A percentile compares a stretch with the other conserved stretches of the same genome.
Evolutionary conservation across 139 green algal genomes (phyloP).

Genomic region (Closterium sp.): DNA sequence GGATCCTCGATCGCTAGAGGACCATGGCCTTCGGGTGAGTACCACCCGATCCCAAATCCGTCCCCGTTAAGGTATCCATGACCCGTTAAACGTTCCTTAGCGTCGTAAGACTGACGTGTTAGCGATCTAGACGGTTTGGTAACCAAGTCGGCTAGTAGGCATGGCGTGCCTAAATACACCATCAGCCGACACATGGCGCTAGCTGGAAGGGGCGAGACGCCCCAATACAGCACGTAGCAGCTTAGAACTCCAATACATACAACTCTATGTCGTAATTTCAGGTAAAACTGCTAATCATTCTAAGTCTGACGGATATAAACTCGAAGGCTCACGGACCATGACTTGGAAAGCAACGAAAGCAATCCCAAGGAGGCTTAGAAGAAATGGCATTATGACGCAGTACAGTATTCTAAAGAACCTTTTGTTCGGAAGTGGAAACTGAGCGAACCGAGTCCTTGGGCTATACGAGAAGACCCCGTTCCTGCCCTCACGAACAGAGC

Average conservation of each 20-base stretch:
- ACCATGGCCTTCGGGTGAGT: slow-evolving; percentile 31
- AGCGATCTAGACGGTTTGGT: slow-evolving; percentile 82
- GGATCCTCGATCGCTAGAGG: slow-evolving; percentile 48
- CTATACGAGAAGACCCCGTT: no score
- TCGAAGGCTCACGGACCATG: background rate
- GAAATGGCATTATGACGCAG: no score
- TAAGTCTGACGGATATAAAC: background rate
- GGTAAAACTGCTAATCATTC: background rate
- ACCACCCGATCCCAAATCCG: slow-evolving; percentile 71
- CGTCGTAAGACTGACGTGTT: slow-evolving; percentile 93
- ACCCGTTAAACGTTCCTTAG: slow-evolving; percentile 75
- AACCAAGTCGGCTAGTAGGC: slow-evolving; percentile 82
- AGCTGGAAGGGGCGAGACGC: background rate
- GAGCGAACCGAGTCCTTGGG: no score
- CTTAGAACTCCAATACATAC: background rate
- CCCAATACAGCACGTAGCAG: background rate
- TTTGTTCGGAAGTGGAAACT: no score
- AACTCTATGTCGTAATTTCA: background rate
- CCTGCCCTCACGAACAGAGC: no score
- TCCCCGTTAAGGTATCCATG: slow-evolving; percentile 89
- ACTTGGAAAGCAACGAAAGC: background rate
- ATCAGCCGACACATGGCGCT: slow-evolving; percentile 84
- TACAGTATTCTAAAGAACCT: no score
- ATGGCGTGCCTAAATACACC: slow-evolving; percentile 78
- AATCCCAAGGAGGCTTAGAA: no score